Evolutionary conservation across 2,329 filamentous ascomycete genomes (phyloP), one percentile per base, ranked within the genome.

Genomic region (Xylariaceae sp.): DNA sequence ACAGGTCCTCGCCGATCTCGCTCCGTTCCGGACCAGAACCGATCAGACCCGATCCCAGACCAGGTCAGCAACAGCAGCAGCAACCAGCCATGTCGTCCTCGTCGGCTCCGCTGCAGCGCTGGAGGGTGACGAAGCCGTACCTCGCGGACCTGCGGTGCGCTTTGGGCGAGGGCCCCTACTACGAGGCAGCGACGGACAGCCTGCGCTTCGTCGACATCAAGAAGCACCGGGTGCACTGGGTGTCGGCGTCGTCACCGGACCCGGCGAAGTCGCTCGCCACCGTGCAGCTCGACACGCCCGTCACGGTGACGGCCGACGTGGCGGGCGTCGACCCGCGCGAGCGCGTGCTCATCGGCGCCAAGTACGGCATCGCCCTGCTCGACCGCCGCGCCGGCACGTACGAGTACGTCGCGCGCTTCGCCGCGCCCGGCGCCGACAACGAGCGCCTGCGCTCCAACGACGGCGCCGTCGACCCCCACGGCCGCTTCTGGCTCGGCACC

Each of bases 191-290:
- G 15, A 76, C 71, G 32, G 71, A 83, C 56, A 70, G 66, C 29
- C 63, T 90, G 38, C 82, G 84, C 43, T 88, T 87, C 56, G 76
- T 89, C 41, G 89, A 95, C 60, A 89, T 94, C 60, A 82, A 80
- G 57, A 77, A 82, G 54, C 73, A 83, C 54, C 76, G 78, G 40
- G 54, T 94, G 29, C 82, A 92, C 63, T 70, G 72, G 30, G 70
- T 92, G 39, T 72, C 85, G 48, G 65, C 93, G 16, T 54, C 59
- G 30, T 63, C 72, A 38, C 82, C 72, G 38, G 83, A 80, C 0
- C 74, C 75, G 12, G 61, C 63, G 4, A n/a, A n/a, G n/a, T 84
- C 82, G 23, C 57, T 83, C 39, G 67, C 76, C 43, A 80, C 83
- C 26, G 46, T 69, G 23, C 64, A 77, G 52, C 60, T 80, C 25